Conservation (phyloP, 495 filamentous ascomycete species). For the Penicillium ochrochloron region DNA sequence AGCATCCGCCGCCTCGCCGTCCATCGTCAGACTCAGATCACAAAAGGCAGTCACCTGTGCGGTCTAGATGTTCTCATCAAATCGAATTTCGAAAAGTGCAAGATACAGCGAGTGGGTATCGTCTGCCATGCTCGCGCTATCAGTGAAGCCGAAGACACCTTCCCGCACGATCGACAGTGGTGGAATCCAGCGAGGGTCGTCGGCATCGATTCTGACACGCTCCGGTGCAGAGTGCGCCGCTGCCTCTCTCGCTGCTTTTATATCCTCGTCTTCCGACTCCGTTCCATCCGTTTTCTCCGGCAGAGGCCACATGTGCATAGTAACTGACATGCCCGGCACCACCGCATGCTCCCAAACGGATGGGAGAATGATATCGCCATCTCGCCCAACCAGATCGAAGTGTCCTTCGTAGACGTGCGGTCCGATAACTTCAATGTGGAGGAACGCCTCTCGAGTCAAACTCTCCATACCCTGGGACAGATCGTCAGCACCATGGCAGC, state of each 20-base stretch:
- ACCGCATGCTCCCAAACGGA: neutral
- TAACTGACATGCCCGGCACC: neutral
- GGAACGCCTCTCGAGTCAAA: neutral
- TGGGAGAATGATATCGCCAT: neutral
- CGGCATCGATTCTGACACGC: neutral
- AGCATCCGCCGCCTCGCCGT: neutral
- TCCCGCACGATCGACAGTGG: neutral
- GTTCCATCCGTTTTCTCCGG: neutral
- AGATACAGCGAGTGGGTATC: neutral
- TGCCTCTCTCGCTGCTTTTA: neutral
- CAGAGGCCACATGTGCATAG: neutral
- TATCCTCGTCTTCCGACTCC: neutral
- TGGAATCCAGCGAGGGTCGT: neutral
- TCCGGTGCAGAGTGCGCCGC: neutral
- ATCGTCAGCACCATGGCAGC: neutral
- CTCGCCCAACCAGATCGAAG: neutral
- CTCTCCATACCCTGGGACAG: neutral
- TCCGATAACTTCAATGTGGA: neutral
- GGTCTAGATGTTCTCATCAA: neutral
- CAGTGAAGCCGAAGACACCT: neutral
- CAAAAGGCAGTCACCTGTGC: neutral
- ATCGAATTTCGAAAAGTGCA: neutral
- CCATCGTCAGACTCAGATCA: neutral
- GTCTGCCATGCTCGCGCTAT: neutral
- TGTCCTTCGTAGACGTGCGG: neutral